Evolutionary conservation across 2,329 filamentous ascomycete species (phyloP), one percentile per base, ranked within the genome.

Genomic region (Colletotrichum sp.): DNA sequence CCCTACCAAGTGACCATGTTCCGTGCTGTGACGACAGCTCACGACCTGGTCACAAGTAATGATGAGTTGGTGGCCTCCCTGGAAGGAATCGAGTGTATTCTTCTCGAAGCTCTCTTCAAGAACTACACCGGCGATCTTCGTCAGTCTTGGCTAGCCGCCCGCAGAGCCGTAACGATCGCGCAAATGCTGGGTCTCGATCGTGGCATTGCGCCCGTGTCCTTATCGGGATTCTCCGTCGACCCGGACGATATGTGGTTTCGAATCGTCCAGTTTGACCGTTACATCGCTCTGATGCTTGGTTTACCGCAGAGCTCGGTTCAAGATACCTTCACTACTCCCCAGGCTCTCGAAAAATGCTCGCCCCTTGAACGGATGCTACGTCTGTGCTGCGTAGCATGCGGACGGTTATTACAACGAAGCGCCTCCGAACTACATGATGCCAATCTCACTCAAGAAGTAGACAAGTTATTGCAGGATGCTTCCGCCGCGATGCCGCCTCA

Each of bases 11-110:
- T 10, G 5, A 79, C 84, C 7, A 80, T 82, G 80, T 65, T 77
- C 6, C 79, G 79, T 0, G 59, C 82, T 0, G 79, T 84, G 4
- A 80, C 83, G 16, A 79, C 80, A 0, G 82, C 82, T 2, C 82
- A 79, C 14, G 81, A 79, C 7, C 77, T 84, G 9, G 85, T 92
- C 2, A 88, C 87, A 0, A 83, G 83, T 16, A 86, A 90, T 30
- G 87, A 90, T 67, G 85, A 87, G 4, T 79, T 91, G 1, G 78
- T 87, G 0, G 82, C 81, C 28, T 87, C 85, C 0, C 52, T 89
- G 2, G 88, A 90, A 68, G 87, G 88, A 0, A 79, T 91, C 7
- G 87, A 90, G 74, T 89, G 87, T 68, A 77, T 91, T n/a, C 83
- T 90, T 77, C 82, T 90, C 0, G 86, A 90, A 76, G 83, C 83